Conservation (phyloP, 2,329 filamentous ascomycete species). For the Periconia sp. region DNA sequence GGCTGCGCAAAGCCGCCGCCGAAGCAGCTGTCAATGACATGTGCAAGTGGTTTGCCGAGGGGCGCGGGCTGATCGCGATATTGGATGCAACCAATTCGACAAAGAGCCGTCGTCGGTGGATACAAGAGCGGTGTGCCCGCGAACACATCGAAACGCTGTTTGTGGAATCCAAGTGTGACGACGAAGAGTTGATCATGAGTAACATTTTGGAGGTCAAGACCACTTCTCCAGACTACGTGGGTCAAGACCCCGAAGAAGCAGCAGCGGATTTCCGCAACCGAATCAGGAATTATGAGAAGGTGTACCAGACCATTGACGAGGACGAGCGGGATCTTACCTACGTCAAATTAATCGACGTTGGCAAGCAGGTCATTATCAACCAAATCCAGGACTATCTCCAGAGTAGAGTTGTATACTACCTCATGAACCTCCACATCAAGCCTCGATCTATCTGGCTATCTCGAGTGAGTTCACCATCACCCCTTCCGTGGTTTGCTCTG, state of each 20-base stretch:
- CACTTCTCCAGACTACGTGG: slow-evolving; percentile 91
- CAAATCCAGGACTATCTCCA: slow-evolving; percentile 96
- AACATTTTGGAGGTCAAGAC: slow-evolving; percentile 98
- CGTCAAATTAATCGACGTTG: slow-evolving; percentile 96
- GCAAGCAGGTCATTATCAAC: slow-evolving; percentile 97
- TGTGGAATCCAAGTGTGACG: slow-evolving; percentile 95
- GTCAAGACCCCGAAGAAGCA: slow-evolving; percentile 90
- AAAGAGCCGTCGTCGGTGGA: slow-evolving; percentile 87
- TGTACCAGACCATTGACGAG: slow-evolving; percentile 91
- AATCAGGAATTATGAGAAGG: slow-evolving; percentile 96
- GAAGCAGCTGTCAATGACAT: slow-evolving; percentile 93
- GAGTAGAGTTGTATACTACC: slow-evolving; percentile 94
- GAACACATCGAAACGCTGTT: slow-evolving; percentile 90
- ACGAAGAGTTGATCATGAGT: slow-evolving; percentile 95
- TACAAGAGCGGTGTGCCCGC: slow-evolving; percentile 76
- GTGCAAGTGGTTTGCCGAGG: slow-evolving; percentile 85
- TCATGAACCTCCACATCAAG: slow-evolving; percentile 98
- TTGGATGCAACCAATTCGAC: slow-evolving; percentile 97
- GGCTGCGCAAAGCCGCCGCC: slow-evolving; percentile 83
- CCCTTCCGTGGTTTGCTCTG: slow-evolving; percentile 12
- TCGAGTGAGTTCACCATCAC: slow-evolving; percentile 64
- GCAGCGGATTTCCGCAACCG: slow-evolving; percentile 91
- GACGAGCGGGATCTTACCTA: slow-evolving; percentile 90
- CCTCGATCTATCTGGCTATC: slow-evolving; percentile 97
- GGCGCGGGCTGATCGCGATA: slow-evolving; percentile 84